phyloP scores from a whole-genome alignment of 2,329 filamentous ascomycete species.

The Tympanopsis confertula region DNA sequence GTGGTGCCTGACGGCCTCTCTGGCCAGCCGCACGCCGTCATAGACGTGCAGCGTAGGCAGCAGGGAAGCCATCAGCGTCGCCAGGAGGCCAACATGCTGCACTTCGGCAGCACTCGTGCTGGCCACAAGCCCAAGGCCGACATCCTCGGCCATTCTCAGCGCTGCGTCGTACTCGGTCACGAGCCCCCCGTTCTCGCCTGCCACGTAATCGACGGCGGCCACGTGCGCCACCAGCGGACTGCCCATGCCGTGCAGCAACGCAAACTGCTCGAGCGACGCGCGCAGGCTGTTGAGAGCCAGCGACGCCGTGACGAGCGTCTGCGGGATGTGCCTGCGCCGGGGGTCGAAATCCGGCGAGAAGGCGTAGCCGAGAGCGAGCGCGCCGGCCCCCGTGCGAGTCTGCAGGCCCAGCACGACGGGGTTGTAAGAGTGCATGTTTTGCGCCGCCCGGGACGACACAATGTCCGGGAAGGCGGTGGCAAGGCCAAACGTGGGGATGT shows the following conservation, averaged over 20 bases:
- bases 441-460: conserved; percentile 52
- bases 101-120: conserved; percentile 81
- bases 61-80: conserved; percentile 67
- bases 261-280: conserved; percentile 75
- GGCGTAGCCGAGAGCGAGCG: conserved; percentile 87
- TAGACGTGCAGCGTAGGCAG: conserved; percentile 80
- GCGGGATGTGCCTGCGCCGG: conserved; percentile 79
- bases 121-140: conserved; percentile 75
- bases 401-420: conserved; percentile 73
- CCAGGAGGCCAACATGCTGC: conserved; percentile 89
- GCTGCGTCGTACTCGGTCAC: conserved; percentile 79
- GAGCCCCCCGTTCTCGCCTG: conserved; percentile 52
- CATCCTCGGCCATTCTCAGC: conserved; percentile 73
- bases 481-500: conserved; percentile 83
- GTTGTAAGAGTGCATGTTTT: conserved; percentile 71
- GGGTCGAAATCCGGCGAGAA: conserved; percentile 95
- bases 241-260: conserved; percentile 79
- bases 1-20: conserved; percentile 71
- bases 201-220: conserved; percentile 76
- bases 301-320: conserved; percentile 79
- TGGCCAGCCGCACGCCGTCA: conserved; percentile 71
- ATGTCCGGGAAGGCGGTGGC: conserved; percentile 74
- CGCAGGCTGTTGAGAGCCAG: conserved; percentile 72
- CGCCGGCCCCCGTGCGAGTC: conserved; percentile 77
- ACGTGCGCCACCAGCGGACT: conserved; percentile 90